Percentiles rank a stretch among this genome's conserved stretches.
phyloP scores from a whole-genome alignment of 2,329 filamentous ascomycete genomes.

The Cladosporium austrohemisphaericum region DNA sequence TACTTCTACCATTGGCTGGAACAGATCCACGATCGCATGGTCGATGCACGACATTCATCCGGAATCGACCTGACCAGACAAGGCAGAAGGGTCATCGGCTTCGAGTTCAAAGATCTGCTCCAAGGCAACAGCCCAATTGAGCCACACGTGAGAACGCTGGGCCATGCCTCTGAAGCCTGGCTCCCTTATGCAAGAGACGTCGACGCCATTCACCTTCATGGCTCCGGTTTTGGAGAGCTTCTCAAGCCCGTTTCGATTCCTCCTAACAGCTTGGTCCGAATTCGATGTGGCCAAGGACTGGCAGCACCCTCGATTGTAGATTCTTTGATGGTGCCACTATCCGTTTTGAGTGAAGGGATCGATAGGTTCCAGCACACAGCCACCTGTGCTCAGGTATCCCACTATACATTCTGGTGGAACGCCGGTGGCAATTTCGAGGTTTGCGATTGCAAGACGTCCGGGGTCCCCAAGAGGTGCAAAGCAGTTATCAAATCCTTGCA shows the following conservation, averaged over 20 bases:
- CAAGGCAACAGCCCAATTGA: background rate
- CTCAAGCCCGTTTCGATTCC: background rate
- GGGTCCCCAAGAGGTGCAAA: background rate
- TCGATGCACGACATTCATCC: background rate
- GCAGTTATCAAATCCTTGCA: background rate
- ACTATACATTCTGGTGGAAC: background rate
- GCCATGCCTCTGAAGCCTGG: background rate
- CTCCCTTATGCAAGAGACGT: background rate
- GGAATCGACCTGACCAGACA: background rate
- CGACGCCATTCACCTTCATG: background rate
- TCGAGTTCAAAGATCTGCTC: background rate
- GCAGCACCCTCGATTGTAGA: background rate
- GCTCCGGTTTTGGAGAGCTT: background rate
- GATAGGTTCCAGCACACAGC: background rate
- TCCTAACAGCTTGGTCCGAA: too few species aligned
- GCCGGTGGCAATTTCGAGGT: background rate
- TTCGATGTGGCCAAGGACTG: background rate
- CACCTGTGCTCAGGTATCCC: background rate
- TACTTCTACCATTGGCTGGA: background rate
- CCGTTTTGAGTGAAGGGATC: background rate
- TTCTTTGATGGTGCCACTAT: background rate
- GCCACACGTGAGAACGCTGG: background rate
- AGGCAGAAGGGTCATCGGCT: background rate
- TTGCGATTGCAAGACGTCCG: background rate
- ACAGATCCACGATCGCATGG: background rate